Evolutionary conservation across 345 rosid species (phyloP).

Genomic region (Rubroshorea leprosula): DNA sequence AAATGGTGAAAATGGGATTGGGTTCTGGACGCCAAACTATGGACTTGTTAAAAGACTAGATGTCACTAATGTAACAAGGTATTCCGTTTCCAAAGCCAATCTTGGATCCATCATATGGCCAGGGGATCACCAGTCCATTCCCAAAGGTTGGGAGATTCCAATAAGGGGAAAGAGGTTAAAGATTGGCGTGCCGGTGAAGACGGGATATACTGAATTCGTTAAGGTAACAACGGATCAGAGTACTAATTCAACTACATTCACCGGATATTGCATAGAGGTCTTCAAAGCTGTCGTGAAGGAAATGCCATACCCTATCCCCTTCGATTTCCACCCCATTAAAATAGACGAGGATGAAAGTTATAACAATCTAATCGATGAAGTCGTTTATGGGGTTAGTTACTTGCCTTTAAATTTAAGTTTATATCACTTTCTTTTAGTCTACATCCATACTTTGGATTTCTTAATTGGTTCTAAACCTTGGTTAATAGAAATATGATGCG

Average conservation of each 20-base stretch:
- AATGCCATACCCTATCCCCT: slow-evolving; percentile 26
- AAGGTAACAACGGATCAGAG: background rate
- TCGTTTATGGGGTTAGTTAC: slow-evolving; percentile 14
- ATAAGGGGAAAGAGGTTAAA: slow-evolving; percentile 27
- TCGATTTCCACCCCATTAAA: slow-evolving; percentile 16
- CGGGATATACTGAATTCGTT: slow-evolving; percentile 27
- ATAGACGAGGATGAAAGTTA: slow-evolving; percentile 8
- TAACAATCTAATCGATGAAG: slow-evolving; percentile 17
- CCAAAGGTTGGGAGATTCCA: too few species aligned
- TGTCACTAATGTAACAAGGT: too few species aligned
- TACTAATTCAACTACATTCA: background rate
- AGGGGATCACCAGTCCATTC: too few species aligned
- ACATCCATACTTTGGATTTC: background rate
- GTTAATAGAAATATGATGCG: slow-evolving; percentile 30
- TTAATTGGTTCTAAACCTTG: background rate
- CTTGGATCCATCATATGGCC: too few species aligned
- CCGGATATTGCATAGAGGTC: slow-evolving; percentile 28
- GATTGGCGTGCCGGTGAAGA: slow-evolving; percentile 39
- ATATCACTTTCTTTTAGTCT: background rate
- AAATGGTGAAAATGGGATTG: too few species aligned
- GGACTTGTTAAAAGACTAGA: too few species aligned
- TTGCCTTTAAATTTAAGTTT: background rate
- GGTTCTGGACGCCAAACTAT: too few species aligned
- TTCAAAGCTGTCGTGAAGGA: slow-evolving; percentile 22
- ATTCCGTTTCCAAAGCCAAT: too few species aligned